Evolutionary conservation across 108 stramenopile species (phyloP).

Genomic region (Cyclostephanos tholiformis): DNA sequence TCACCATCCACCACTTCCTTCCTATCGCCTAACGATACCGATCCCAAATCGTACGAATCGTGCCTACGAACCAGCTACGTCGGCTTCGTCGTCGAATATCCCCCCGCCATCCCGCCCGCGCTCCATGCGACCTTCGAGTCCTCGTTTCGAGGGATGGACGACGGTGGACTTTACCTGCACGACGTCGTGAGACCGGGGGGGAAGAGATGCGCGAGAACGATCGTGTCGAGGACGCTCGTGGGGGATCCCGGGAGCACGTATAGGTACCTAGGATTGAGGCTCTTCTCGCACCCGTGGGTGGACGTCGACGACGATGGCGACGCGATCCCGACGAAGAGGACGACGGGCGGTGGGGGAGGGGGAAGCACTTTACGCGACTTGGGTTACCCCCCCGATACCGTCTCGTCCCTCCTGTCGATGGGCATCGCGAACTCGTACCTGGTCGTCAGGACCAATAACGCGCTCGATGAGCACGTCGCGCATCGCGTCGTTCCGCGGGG

Average conservation of each 20-base stretch:
- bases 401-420: conserved; percentile 46
- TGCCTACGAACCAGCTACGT: conserved; percentile 52
- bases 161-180: conserved; percentile 62
- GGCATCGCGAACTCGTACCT: conserved; percentile 55
- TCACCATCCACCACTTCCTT: conserved; percentile 5
- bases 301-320: conserved; percentile 43
- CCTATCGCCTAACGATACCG: conserved; percentile 47
- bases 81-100: conserved; percentile 54
- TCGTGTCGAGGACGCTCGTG: conserved; percentile 78
- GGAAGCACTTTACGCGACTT: conserved; percentile 32
- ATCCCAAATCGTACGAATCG: conserved; percentile 37
- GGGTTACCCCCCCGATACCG: conserved; percentile 38
- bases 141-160: conserved; percentile 55
- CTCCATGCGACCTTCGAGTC: conserved; percentile 44
- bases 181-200: conserved; percentile 87
- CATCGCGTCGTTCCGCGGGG: conserved; percentile 26
- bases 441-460: conserved; percentile 27
- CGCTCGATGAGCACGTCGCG: conserved; percentile 39
- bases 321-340: background rate
- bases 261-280: conserved; percentile 88
- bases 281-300: conserved; percentile 92
- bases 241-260: conserved; percentile 92
- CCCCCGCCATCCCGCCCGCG: conserved; percentile 23
- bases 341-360: background rate
- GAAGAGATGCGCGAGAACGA: conserved; percentile 71